A percentile compares a stretch with the other conserved stretches of the same genome.
Conservation (phyloP, 2,329 filamentous ascomycete species). For the Fusarium buharicum region DNA sequence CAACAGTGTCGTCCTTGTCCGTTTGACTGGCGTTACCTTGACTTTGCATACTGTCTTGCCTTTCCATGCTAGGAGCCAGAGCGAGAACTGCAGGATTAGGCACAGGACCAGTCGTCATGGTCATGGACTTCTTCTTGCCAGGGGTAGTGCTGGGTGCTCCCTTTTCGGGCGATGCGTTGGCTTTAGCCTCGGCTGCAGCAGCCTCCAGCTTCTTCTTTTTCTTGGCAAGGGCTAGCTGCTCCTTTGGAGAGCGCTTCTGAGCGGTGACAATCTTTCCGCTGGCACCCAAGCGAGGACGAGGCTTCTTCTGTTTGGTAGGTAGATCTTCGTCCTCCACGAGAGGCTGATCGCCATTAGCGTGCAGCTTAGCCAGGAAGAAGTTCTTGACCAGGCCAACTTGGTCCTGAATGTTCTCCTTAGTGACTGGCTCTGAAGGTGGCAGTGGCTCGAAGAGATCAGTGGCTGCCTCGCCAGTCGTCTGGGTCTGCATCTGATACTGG, state of each 20-base stretch:
- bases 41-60: conserved; percentile 66
- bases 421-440: conserved; percentile 79
- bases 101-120: conserved; percentile 51
- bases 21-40: conserved; percentile 69
- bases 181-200: conserved; percentile 62
- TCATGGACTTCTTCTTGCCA: conserved; percentile 64
- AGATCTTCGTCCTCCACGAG: conserved; percentile 95
- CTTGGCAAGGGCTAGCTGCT: conserved; percentile 84
- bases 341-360: conserved; percentile 81
- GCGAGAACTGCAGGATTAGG: conserved; percentile 55
- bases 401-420: conserved; percentile 76
- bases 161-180: conserved; percentile 52
- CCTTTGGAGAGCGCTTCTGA: conserved; percentile 82
- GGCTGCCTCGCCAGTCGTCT: conserved; percentile 67
- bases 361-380: conserved; percentile 91
- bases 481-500: conserved; percentile 80
- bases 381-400: conserved; percentile 90
- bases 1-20: conserved; percentile 74
- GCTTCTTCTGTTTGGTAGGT: conserved; percentile 88
- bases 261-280: conserved; percentile 89
- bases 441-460: conserved; percentile 74
- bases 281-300: conserved; percentile 69
- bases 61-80: conserved; percentile 65
- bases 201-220: conserved; percentile 85
- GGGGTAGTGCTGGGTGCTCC: conserved; percentile 54